Percentiles rank a stretch among this genome's conserved stretches.
Evolutionary conservation across 2,329 filamentous ascomycete genomes (phyloP).

Genomic region (Phaeosphaeriaceae sp.): DNA sequence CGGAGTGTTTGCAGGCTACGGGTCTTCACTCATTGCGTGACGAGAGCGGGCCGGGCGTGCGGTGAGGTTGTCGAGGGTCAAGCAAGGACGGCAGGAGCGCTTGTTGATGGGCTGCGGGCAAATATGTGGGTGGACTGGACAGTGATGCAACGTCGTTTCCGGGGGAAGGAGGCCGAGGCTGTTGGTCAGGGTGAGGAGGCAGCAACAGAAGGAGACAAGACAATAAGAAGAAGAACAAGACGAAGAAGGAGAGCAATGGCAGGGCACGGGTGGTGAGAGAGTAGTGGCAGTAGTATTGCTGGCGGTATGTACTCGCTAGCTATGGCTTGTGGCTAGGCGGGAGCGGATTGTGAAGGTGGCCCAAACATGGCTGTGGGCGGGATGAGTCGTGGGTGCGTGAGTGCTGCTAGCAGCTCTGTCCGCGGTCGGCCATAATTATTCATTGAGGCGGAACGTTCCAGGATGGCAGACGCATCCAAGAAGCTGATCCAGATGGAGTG

Average conservation of each 20-base stretch:
- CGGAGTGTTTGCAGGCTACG: conserved; percentile 22
- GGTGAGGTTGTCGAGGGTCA: conserved; percentile 20
- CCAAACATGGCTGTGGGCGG: conserved; percentile 13
- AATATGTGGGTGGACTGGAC: conserved; percentile 26
- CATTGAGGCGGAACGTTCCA: conserved; percentile 49
- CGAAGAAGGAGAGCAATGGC: not conserved
- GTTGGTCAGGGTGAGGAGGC: not conserved
- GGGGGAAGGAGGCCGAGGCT: conserved; percentile 9
- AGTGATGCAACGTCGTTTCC: conserved; percentile 36
- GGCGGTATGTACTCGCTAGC: not conserved
- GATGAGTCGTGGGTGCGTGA: not conserved
- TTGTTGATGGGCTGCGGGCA: conserved; percentile 38
- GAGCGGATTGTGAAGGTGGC: conserved; percentile 4
- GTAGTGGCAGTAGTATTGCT: not conserved
- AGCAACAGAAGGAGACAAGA: not conserved
- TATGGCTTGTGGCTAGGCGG: not conserved
- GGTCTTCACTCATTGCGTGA: conserved; percentile 28
- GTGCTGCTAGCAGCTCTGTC: not conserved
- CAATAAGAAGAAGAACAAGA: not conserved
- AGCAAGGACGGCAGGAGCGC: conserved; percentile 38
- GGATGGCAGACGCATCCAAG: conserved; percentile 36
- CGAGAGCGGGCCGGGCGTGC: conserved; percentile 7
- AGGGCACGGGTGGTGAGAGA: not conserved
- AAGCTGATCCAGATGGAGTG: conserved; percentile 49
- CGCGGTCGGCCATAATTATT: conserved; percentile 22